phyloP scores from a whole-genome alignment of 495 filamentous ascomycete species.

The Penicillium soppii region DNA sequence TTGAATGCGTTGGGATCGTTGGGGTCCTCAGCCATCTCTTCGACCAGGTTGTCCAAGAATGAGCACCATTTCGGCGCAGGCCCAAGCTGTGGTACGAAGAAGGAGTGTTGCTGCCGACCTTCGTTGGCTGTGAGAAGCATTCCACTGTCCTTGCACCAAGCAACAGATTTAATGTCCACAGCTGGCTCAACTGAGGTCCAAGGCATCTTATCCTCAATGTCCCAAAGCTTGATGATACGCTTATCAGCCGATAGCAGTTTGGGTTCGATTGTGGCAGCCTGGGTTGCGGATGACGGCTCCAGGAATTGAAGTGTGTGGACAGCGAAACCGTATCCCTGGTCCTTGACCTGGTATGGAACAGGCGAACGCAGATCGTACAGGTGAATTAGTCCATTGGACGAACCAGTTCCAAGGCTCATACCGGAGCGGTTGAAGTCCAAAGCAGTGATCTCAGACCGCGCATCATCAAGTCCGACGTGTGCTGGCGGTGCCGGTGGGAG shows the following conservation, averaged over 20 bases:
- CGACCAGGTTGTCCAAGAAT: slow-evolving; percentile 94
- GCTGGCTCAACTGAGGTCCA: slow-evolving; percentile 96
- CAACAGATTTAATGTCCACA: slow-evolving; percentile 90
- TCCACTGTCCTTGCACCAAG: slow-evolving; percentile 80
- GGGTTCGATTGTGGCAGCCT: slow-evolving; percentile 62
- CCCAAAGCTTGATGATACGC: slow-evolving; percentile 96
- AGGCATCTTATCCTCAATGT: slow-evolving; percentile 71
- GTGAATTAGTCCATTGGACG: slow-evolving; percentile 82
- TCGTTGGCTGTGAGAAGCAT: slow-evolving; percentile 97
- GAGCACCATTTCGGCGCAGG: slow-evolving; percentile 93
- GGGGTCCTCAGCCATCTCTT: slow-evolving; percentile 90
- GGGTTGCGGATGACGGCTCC: slow-evolving; percentile 63
- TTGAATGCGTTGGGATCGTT: slow-evolving; percentile 67
- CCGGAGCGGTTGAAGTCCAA: slow-evolving; percentile 84
- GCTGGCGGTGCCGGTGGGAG: slow-evolving; percentile 44
- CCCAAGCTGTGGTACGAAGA: slow-evolving; percentile 92
- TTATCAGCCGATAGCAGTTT: slow-evolving; percentile 93
- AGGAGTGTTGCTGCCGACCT: slow-evolving; percentile 86
- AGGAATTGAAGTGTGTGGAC: slow-evolving; percentile 89
- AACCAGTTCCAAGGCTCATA: slow-evolving; percentile 83
- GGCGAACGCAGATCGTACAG: slow-evolving; percentile 93
- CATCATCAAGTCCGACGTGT: slow-evolving; percentile 39
- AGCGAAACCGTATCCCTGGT: slow-evolving; percentile 94
- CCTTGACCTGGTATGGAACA: slow-evolving; percentile 79
- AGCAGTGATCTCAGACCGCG: slow-evolving; percentile 77